Evolutionary conservation across 75 land plant species (phyloP).

Genomic region (Azolla pinnata): DNA sequence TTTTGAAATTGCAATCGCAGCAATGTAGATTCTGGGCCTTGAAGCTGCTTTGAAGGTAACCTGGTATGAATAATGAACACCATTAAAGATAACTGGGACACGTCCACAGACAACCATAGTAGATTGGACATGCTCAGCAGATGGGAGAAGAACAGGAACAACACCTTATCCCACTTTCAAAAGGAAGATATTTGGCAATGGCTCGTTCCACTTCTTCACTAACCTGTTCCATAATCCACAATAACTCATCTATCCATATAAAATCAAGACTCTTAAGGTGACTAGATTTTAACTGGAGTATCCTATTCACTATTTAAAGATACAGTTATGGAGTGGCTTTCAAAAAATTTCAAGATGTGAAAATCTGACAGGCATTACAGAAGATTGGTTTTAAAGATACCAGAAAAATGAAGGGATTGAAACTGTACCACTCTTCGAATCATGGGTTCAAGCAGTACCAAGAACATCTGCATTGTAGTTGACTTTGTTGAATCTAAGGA

Average conservation of each 20-base stretch:
- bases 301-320: neutral
- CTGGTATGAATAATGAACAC: neutral
- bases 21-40: slow-evolving; percentile 16
- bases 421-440: slow-evolving; percentile 66
- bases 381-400: neutral
- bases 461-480: slow-evolving; percentile 29
- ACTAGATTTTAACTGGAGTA: neutral
- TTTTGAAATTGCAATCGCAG: slow-evolving; percentile 31
- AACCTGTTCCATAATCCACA: slow-evolving; percentile 38
- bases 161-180: slow-evolving; percentile 28
- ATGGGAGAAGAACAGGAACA: neutral
- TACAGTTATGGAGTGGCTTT: no score
- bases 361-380: neutral
- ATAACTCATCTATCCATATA: no score
- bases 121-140: neutral
- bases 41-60: slow-evolving; percentile 15
- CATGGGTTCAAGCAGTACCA: slow-evolving; percentile 57
- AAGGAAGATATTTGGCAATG: slow-evolving; percentile 31
- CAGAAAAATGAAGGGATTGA: neutral
- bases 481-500: slow-evolving; percentile 29
- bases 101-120: neutral
- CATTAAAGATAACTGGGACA: neutral
- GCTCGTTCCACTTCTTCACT: slow-evolving; percentile 77
- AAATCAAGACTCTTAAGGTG: neutral
- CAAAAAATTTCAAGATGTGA: neutral